Conservation (phyloP, 129 eudicot genomes). For the Lactuca saligna region DNA sequence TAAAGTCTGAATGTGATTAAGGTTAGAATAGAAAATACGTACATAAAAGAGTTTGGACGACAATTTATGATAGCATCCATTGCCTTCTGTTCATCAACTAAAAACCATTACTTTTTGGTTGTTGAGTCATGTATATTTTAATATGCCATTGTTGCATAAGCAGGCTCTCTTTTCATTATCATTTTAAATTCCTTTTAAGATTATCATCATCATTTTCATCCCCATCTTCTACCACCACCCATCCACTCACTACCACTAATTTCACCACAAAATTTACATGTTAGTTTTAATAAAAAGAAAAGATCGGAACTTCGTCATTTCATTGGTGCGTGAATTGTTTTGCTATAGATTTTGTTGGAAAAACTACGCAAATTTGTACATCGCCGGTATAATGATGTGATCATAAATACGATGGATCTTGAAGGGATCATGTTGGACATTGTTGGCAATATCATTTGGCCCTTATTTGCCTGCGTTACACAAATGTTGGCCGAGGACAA, state of each 20-base stretch:
- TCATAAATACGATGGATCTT: not conserved
- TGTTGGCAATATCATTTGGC: not conserved
- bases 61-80: constrained; percentile 10
- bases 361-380: too few relatives aligned
- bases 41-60: not conserved
- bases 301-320: not conserved
- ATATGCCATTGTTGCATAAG: constrained; percentile 9
- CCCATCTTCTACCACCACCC: constrained; percentile 28
- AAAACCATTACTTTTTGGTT: constrained; percentile 15
- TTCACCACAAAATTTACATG: not conserved
- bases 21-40: not conserved
- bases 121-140: constrained; percentile 9
- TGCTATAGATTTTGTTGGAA: not conserved
- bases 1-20: not conserved
- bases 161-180: not conserved
- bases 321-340: constrained; percentile 7
- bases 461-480: not conserved
- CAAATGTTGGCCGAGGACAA: too few relatives aligned
- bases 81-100: constrained; percentile 1
- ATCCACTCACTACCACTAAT: constrained; percentile 1
- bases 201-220: constrained; percentile 16
- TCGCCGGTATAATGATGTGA: too few relatives aligned
- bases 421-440: not conserved
- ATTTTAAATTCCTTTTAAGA: constrained; percentile 14
- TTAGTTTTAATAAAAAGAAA: not conserved